A percentile compares a stretch with the other conserved stretches of the same genome.
Conservation (phyloP, 1,284 basidiomycete species). For the Pseudozyma sp. region DNA sequence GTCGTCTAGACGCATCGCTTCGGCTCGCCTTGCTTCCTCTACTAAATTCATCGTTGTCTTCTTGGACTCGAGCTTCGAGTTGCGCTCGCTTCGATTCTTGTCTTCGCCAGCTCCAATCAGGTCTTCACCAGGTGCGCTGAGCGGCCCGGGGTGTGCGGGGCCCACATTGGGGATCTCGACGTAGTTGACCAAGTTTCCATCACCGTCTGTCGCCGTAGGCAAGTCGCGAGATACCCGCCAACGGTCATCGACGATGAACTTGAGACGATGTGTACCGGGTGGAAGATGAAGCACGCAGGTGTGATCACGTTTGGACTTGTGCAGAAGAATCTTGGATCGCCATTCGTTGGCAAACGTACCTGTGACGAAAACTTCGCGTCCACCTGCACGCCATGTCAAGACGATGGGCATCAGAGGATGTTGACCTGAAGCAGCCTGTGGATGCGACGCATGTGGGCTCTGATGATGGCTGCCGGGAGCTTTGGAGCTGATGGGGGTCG, state of each 20-base stretch:
- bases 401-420: constrained; percentile 41
- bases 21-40: constrained; percentile 53
- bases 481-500: constrained; percentile 32
- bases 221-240: constrained; percentile 82
- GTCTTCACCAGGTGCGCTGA: constrained; percentile 63
- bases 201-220: constrained; percentile 91
- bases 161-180: constrained; percentile 66
- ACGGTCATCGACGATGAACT: constrained; percentile 93
- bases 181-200: constrained; percentile 95
- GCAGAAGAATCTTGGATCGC: constrained; percentile 71
- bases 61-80: constrained; percentile 52
- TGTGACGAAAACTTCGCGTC: constrained; percentile 72
- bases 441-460: constrained; percentile 13
- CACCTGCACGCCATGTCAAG: constrained; percentile 62
- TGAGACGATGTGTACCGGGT: constrained; percentile 93
- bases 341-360: constrained; percentile 75
- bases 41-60: constrained; percentile 53
- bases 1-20: constrained; percentile 58
- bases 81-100: constrained; percentile 35
- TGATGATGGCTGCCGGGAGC: constrained; percentile 4
- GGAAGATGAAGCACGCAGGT: constrained; percentile 70
- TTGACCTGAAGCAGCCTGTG: constrained; percentile 11
- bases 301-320: constrained; percentile 58
- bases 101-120: constrained; percentile 36
- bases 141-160: constrained; percentile 59